Evolutionary conservation across 2,329 filamentous ascomycete genomes (phyloP), one percentile per base, ranked within the genome.

Genomic region (Alternaria brassicae): DNA sequence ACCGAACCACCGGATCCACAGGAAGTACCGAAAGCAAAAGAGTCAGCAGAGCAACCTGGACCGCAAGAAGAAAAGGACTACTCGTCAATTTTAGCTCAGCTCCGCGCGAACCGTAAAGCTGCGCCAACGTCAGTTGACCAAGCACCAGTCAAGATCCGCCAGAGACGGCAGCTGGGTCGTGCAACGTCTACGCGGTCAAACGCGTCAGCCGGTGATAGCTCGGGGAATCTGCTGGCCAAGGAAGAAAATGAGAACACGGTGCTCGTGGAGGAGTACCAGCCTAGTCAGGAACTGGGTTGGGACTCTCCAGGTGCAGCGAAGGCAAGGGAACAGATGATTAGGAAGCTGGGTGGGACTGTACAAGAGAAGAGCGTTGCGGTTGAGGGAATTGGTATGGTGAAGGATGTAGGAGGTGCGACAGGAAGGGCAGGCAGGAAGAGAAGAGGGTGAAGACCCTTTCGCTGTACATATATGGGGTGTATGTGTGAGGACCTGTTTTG

Each of bases 231-330:
- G n/a, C 58, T 64, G 30, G 63, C 57, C 34, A 64, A 62, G n/a
- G 69, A 66, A 6, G 62, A 66, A 8, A 60, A 66, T 10, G 69
- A 66, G 37, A 63, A 66, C 7, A 65, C 61, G 10, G 58, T 67
- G 6, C 42, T 63, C 12, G 56, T 68, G 21, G 65, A 71, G 13
- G 72, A 72, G 32, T 74, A 74, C 41, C 68, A 76, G 53, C 72
- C 78, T 2, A 77, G 72, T 34, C 78, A 80, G 56, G 69, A 73
- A 36, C 53, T 79, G 27, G 71, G 74, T 0, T 80, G 77, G 72
- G 77, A 79, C 49, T 74, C 74, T n/a, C 72, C 72, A 4, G 75
- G 72, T 8, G 72, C 68, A 34, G 70, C 73, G 51, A 74, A 70
- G 42, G 73, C 73, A 45, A 67, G 77, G 34, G 74, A 74, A 53